phyloP scores from a whole-genome alignment of 176 grass and related monocot genomes.

The Musa itinerans region DNA sequence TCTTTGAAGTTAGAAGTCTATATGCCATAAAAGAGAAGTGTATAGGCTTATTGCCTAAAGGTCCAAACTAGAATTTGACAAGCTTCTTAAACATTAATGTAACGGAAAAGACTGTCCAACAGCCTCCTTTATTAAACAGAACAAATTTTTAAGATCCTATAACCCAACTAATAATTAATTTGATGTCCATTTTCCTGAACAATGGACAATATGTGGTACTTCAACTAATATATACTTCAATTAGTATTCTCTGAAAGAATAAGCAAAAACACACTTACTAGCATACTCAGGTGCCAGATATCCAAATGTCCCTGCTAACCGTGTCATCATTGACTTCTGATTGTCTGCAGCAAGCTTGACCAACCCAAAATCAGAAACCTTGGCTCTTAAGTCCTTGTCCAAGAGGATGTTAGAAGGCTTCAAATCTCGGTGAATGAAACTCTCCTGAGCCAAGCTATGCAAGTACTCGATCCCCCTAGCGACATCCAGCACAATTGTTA shows the following conservation, averaged over 20 bases:
- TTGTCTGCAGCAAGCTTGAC: conserved; percentile 79
- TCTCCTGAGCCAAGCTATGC: conserved; percentile 89
- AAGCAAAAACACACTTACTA: conserved; percentile 49
- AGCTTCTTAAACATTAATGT: too few species aligned
- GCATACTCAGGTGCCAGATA: conserved; percentile 99
- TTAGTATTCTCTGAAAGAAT: conserved; percentile 1
- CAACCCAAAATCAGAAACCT: conserved; percentile 97
- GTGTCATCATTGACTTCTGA: conserved; percentile 89
- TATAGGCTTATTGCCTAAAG: too few species aligned
- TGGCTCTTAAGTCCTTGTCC: conserved; percentile 75
- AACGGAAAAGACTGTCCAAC: too few species aligned
- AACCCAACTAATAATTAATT: too few species aligned
- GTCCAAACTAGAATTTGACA: too few species aligned
- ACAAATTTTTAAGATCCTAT: too few species aligned
- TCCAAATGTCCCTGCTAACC: conserved; percentile 87
- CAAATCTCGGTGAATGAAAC: conserved; percentile 92
- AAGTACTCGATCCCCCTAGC: conserved; percentile 91
- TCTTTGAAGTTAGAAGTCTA: too few species aligned
- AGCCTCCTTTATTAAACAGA: too few species aligned
- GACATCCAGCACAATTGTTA: conserved; percentile 81
- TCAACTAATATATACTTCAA: too few species aligned
- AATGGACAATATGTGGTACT: not conserved
- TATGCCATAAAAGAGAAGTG: too few species aligned
- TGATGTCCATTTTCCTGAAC: too few species aligned
- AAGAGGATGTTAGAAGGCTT: conserved; percentile 98